These are phyloP conservation scores for Podila verticillata DNA, from an alignment of 192 early-diverging fungal genomes.

Conservation along the genomic window DNA sequence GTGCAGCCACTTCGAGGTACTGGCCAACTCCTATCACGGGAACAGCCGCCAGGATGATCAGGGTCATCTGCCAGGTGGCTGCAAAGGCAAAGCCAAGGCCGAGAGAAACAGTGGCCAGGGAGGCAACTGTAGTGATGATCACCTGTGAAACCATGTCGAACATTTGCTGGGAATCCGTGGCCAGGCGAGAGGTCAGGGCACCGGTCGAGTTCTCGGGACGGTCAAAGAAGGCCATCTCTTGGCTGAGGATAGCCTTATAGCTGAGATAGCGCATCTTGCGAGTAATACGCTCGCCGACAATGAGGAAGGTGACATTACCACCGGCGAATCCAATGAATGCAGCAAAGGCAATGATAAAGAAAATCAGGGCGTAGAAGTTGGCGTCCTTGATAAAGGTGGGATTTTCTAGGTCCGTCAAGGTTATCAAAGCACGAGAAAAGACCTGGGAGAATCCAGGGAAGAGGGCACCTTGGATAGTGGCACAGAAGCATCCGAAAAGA, in stretches of 20 bases:
- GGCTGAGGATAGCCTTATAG: slow-evolving; percentile 61
- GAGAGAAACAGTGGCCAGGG: slow-evolving; percentile 44
- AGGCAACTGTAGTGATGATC: slow-evolving; percentile 46
- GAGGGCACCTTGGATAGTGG: no score
- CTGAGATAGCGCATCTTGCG: no score
- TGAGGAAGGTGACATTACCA: no score
- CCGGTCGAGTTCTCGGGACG: slow-evolving; percentile 74
- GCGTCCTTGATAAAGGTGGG: slow-evolving; percentile 7
- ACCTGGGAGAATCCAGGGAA: slow-evolving; percentile 83
- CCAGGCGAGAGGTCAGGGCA: slow-evolving; percentile 81
- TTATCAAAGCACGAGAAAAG: slow-evolving; percentile 48
- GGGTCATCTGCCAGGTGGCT: slow-evolving; percentile 67
- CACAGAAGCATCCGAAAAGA: slow-evolving; percentile 69
- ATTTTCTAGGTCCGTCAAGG: neutral
- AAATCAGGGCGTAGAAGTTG: no score
- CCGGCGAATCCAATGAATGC: no score
- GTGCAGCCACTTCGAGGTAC: slow-evolving; percentile 66
- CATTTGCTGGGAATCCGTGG: slow-evolving; percentile 80
- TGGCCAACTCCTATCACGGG: slow-evolving; percentile 74
- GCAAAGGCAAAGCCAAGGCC: slow-evolving; percentile 59
- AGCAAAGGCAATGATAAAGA: no score
- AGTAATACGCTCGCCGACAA: no score
- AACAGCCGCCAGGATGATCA: slow-evolving; percentile 71
- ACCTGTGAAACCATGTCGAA: slow-evolving; percentile 63
- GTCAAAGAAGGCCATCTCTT: slow-evolving; percentile 93